A percentile compares a stretch with the other conserved stretches of the same genome.
phyloP scores from a whole-genome alignment of 208 protist species.

The Wallacemonas collosoma region DNA sequence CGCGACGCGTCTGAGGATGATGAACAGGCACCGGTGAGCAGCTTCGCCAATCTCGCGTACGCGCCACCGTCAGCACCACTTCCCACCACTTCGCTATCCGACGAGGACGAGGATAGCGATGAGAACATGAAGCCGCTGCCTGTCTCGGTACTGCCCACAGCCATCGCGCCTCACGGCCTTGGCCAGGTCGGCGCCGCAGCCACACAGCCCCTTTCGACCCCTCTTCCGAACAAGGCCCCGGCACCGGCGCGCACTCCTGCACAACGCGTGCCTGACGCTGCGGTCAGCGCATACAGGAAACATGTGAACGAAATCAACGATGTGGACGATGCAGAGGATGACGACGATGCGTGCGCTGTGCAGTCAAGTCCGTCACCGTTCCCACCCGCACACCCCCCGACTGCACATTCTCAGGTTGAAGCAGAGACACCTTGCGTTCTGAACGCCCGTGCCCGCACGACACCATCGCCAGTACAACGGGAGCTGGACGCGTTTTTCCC shows the following conservation, averaged over 20 bases:
- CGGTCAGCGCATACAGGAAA: neutral
- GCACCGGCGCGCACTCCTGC: neutral
- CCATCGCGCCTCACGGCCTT: too few relatives aligned
- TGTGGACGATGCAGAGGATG: neutral
- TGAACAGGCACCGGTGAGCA: neutral
- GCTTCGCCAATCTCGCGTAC: conserved; percentile 17
- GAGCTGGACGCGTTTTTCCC: conserved; percentile 48
- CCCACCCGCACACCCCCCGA: neutral
- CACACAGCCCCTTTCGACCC: neutral
- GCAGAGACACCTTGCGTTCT: neutral
- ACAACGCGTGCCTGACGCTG: neutral
- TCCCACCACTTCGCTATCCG: neutral
- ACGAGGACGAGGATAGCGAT: neutral
- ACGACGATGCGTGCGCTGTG: neutral
- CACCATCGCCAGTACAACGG: conserved; percentile 33
- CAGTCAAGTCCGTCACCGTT: neutral
- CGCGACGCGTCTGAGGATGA: neutral
- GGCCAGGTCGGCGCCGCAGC: too few relatives aligned
- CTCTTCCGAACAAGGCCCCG: neutral
- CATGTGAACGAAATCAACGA: neutral
- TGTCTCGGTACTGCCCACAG: neutral
- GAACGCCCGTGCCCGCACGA: conserved; percentile 5
- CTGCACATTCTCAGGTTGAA: neutral
- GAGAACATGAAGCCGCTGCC: neutral
- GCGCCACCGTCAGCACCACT: conserved; percentile 17